Percentiles rank a stretch among this genome's conserved stretches.
Conservation (phyloP, 345 rosid genomes). For the Lepidium aucheri region DNA sequence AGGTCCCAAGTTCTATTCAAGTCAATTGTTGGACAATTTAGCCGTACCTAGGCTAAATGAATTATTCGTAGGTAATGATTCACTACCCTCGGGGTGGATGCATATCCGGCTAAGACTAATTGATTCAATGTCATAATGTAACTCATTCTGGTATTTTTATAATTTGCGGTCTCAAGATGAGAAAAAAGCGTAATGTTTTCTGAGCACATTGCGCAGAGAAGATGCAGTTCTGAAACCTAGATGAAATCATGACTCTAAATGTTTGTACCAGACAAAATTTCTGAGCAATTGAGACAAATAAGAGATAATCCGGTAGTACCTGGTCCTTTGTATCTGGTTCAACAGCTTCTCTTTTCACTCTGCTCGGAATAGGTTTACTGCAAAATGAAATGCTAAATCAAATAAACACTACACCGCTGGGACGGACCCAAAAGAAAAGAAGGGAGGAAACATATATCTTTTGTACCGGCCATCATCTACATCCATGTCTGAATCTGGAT, state of each 20-base stretch:
- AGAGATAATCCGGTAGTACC: slow-evolving; percentile 26
- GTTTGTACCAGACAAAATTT: background rate
- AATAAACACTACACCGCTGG: background rate
- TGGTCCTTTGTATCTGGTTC: slow-evolving; percentile 55
- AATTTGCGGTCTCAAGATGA: background rate
- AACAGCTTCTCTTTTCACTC: slow-evolving; percentile 70
- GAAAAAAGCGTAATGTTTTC: background rate
- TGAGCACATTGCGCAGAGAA: background rate
- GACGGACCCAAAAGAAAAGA: background rate
- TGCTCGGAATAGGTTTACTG: slow-evolving; percentile 61
- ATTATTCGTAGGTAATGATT: background rate
- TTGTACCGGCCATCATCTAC: slow-evolving; percentile 62
- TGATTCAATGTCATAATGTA: background rate
- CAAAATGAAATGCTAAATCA: slow-evolving; percentile 9
- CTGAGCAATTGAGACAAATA: background rate
- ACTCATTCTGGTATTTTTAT: background rate
- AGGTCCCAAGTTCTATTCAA: background rate
- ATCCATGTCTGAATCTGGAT: slow-evolving; percentile 79
- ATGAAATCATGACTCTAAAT: background rate
- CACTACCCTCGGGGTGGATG: background rate
- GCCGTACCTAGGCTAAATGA: background rate
- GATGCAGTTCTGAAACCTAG: background rate
- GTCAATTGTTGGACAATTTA: background rate
- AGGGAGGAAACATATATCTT: background rate
- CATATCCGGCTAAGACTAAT: background rate